Base-by-base conservation (phyloP, 1,284 basidiomycete genomes). In the Papiliotrema fonsecae region DNA sequence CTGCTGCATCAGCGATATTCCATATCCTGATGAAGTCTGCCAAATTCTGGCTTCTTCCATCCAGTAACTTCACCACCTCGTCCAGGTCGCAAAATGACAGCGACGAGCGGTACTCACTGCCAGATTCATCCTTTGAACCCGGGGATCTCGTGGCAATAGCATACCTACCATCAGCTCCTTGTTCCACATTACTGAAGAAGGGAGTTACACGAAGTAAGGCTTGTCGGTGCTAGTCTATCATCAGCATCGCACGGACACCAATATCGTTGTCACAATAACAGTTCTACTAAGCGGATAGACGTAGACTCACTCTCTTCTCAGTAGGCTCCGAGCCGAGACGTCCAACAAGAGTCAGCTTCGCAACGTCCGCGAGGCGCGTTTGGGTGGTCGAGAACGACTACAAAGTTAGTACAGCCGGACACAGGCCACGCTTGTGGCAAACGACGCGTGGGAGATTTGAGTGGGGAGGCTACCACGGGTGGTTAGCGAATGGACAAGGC, bases 181-280 rank as follows among this genome's bases (percentile, higher is more conserved):
- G n/a, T n/a, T n/a, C n/a, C n/a, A n/a, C n/a, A n/a, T n/a, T n/a
- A n/a, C n/a, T n/a, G n/a, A n/a, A n/a, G n/a, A n/a, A n/a, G n/a
- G n/a, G n/a, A n/a, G n/a, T n/a, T n/a, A n/a, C n/a, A n/a, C n/a
- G 52, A 62, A 69, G 52, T 67, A 69, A 10, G 65, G 64, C 54
- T 69, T 67, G 24, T 62, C 65, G 11, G 51, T 50, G 18, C 45
- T 43, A 11, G 65, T 69, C 61, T 66, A 25, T 6, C 47, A 41
- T 50, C 43, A 56, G 43, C 34, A 26, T 4, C 6, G 30, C 27
- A 10, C 26, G 16, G 24, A 24, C 6, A n/a, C n/a, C n/a, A n/a
- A n/a, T n/a, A n/a, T n/a, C n/a, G n/a, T n/a, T n/a, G n/a, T n/a
- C n/a, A n/a, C n/a, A n/a, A n/a, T n/a, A n/a, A n/a, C n/a, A n/a